Percentiles rank a stretch among this genome's conserved stretches.
phyloP scores from a whole-genome alignment of 2,329 filamentous ascomycete genomes.

The Chrysoporthe cubensis region DNA sequence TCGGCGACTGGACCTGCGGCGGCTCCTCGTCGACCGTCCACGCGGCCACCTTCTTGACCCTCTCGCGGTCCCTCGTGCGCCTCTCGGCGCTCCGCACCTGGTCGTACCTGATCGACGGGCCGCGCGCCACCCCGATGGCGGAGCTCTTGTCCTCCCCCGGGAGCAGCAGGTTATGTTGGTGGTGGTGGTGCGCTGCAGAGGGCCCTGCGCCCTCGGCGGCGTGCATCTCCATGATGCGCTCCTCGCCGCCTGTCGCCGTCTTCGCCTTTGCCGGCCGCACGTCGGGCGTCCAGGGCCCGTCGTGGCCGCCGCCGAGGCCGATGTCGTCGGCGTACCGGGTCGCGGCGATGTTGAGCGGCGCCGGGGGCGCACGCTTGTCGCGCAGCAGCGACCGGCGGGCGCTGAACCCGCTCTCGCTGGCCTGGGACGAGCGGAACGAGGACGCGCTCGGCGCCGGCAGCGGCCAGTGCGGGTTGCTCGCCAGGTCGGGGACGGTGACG shows the following conservation, averaged over 20 bases:
- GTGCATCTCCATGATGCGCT: not conserved
- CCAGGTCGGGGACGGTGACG: slow-evolving; percentile 13
- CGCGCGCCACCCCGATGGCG: slow-evolving; percentile 41
- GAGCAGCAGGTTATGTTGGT: not conserved
- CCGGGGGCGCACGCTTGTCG: slow-evolving; percentile 22
- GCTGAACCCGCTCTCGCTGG: slow-evolving; percentile 1
- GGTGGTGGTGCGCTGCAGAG: not conserved
- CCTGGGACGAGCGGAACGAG: not conserved
- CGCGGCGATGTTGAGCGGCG: slow-evolving; percentile 28
- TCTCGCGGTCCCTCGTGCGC: slow-evolving; percentile 15
- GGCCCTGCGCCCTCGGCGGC: not conserved
- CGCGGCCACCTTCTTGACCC: slow-evolving; percentile 18
- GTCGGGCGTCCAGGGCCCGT: slow-evolving; percentile 20
- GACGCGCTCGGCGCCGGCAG: slow-evolving; percentile 19
- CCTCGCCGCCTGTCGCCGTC: no score
- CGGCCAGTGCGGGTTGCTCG: slow-evolving; percentile 27
- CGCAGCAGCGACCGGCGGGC: slow-evolving; percentile 6
- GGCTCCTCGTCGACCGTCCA: slow-evolving; percentile 18
- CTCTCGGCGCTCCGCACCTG: slow-evolving; percentile 20
- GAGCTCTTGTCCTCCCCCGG: slow-evolving; percentile 3
- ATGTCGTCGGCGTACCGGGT: slow-evolving; percentile 20
- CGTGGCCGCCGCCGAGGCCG: not conserved
- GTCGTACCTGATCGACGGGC: slow-evolving; percentile 36
- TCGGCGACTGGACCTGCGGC: not conserved
- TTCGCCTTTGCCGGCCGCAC: no score